Conservation (phyloP, 768 basidiomycete genomes). For the Lactifluus piperatus region DNA sequence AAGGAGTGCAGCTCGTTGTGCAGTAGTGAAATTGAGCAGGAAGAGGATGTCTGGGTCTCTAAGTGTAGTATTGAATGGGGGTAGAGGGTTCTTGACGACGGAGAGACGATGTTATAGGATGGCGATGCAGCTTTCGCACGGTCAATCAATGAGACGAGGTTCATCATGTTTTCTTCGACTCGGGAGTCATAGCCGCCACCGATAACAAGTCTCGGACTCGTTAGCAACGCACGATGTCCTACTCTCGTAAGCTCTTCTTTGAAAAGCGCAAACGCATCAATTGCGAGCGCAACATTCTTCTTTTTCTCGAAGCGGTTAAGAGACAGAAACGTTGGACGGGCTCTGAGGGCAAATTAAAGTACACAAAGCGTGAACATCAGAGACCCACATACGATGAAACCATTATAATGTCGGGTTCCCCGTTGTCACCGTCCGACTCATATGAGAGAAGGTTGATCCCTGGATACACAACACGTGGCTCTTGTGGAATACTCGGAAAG, state of each 20-base stretch:
- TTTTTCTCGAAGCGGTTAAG: conserved; percentile 95
- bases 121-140: conserved; percentile 47
- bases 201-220: conserved; percentile 59
- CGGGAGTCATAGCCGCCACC: conserved; percentile 92
- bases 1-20: conserved; percentile 78
- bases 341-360: conserved; percentile 28
- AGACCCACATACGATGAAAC: conserved; percentile 48
- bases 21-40: conserved; percentile 83
- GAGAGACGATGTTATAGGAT: conserved; percentile 44
- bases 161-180: conserved; percentile 73
- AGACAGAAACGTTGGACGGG: conserved; percentile 70
- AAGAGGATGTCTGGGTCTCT: conserved; percentile 62
- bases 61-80: conserved; percentile 34
- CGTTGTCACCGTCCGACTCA: conserved; percentile 32
- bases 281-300: conserved; percentile 81
- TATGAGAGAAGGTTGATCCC: conserved; percentile 83
- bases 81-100: conserved; percentile 31
- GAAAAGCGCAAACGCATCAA: conserved; percentile 65
- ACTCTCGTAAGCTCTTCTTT: conserved; percentile 24
- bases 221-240: conserved; percentile 18
- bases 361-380: background rate
- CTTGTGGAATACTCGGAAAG: conserved; percentile 55
- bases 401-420: conserved; percentile 43
- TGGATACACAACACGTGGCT: conserved; percentile 81
- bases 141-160: conserved; percentile 52